phyloP scores from a whole-genome alignment of 495 filamentous ascomycete species.

The Neurospora sublineolata region DNA sequence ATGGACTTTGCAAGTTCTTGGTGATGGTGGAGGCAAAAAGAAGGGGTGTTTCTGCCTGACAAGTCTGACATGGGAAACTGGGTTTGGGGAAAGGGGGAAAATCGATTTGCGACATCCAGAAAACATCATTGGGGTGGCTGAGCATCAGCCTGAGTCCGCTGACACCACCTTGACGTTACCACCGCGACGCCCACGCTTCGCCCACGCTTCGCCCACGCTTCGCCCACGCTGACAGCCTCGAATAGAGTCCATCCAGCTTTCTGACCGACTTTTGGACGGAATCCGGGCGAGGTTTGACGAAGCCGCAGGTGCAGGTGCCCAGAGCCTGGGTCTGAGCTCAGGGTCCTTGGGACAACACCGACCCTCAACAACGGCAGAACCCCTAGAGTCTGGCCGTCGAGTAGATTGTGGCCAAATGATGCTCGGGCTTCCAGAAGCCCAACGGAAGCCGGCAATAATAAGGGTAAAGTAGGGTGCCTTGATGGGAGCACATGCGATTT shows the following conservation, averaged over 20 bases:
- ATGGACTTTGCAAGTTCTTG: background rate
- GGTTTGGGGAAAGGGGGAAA: background rate
- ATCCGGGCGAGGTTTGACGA: background rate
- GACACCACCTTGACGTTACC: background rate
- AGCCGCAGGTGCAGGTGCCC: background rate
- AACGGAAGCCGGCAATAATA: constrained; percentile 10
- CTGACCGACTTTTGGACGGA: background rate
- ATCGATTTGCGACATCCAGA: background rate
- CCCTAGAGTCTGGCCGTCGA: background rate
- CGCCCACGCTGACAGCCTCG: background rate
- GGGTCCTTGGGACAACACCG: background rate
- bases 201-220: too few species aligned
- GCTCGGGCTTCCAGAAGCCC: constrained; percentile 17
- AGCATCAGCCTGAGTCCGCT: background rate
- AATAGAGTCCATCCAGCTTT: background rate
- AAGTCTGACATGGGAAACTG: background rate
- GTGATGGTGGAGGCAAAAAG: background rate
- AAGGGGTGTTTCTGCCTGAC: background rate
- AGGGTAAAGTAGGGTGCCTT: constrained; percentile 9
- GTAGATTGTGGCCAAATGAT: constrained; percentile 16
- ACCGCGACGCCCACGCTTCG: background rate
- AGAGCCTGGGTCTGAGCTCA: background rate
- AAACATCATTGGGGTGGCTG: background rate
- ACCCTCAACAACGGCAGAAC: background rate
- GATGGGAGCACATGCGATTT: background rate